phyloP scores from a whole-genome alignment of 2,329 filamentous ascomycete species.

The Sordariomycetes sp. region DNA sequence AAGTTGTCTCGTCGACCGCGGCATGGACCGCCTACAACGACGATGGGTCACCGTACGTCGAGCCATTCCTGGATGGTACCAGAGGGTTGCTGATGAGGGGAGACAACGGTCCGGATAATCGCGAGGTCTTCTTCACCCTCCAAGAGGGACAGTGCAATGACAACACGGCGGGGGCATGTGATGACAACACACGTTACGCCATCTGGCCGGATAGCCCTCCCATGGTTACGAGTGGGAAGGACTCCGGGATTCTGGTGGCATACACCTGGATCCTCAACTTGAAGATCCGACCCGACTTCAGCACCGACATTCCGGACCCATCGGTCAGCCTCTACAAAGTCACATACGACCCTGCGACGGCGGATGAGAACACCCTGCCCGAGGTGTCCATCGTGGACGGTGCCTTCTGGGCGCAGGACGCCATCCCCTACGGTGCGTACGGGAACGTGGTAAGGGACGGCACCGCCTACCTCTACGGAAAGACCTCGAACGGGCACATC shows the following conservation, averaged over 20 bases:
- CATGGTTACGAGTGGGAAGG: conserved; percentile 5
- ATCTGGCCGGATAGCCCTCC: conserved; percentile 10
- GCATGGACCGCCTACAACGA: conserved; percentile 7
- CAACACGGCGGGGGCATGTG: conserved; percentile 8
- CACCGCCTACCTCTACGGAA: conserved; percentile 10
- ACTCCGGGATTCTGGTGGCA: conserved; percentile 6
- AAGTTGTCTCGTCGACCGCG: conserved; percentile 7
- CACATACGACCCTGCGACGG: conserved; percentile 6
- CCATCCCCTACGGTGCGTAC: conserved; percentile 9
- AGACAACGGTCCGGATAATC: conserved; percentile 4
- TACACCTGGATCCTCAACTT: conserved; percentile 8
- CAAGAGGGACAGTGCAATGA: conserved; percentile 1
- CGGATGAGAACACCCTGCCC: conserved; percentile 6
- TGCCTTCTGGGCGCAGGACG: conserved; percentile 7
- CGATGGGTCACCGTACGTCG: conserved; percentile 8
- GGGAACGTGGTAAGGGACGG: conserved; percentile 10
- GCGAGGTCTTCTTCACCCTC: conserved; percentile 1
- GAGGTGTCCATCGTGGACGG: conserved; percentile 5
- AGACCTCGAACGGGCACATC: conserved; percentile 7
- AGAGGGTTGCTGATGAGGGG: not conserved
- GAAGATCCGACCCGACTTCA: conserved; percentile 3
- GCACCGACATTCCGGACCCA: conserved; percentile 3
- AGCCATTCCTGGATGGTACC: not conserved
- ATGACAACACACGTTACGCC: conserved; percentile 7
- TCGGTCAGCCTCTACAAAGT: conserved; percentile 8